Evolutionary conservation across 1,139 yeast species (phyloP).

Genomic region (Chernovozyma sophiae-reginae): DNA sequence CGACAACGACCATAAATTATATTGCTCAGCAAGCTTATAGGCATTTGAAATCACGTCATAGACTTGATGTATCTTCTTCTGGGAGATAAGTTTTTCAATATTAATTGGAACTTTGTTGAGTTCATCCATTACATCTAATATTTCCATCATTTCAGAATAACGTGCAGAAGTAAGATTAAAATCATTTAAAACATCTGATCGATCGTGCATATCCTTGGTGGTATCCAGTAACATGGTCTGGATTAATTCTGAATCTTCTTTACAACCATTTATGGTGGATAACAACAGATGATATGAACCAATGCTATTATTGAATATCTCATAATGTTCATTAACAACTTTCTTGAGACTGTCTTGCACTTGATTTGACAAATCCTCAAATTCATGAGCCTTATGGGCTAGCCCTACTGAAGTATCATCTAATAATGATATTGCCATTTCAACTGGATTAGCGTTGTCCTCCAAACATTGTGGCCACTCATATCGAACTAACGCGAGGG

Average conservation of each 20-base stretch:
- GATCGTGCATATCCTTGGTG: constrained; percentile 48
- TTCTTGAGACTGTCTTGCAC: constrained; percentile 57
- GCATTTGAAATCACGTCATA: constrained; percentile 60
- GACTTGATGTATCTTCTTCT: constrained; percentile 67
- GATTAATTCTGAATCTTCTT: constrained; percentile 48
- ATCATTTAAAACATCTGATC: constrained; percentile 57
- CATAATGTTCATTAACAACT: constrained; percentile 81
- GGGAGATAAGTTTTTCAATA: constrained; percentile 62
- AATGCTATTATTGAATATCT: constrained; percentile 76
- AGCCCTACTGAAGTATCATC: constrained; percentile 88
- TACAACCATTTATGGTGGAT: constrained; percentile 54
- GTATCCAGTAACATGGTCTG: constrained; percentile 49
- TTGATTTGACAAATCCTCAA: constrained; percentile 47
- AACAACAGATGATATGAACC: constrained; percentile 70
- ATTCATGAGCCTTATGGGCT: constrained; percentile 65
- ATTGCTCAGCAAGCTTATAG: constrained; percentile 51
- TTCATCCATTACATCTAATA: constrained; percentile 65
- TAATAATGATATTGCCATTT: constrained; percentile 72
- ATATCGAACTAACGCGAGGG: constrained; percentile 34
- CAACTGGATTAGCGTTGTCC: constrained; percentile 67
- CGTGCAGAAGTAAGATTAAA: constrained; percentile 59
- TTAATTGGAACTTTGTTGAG: constrained; percentile 56
- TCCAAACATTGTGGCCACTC: constrained; percentile 44
- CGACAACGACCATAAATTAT: constrained; percentile 59
- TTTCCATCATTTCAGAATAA: constrained; percentile 66